Conservation (phyloP, 1,139 yeast species). For the Geotrichum citri-aurantii region DNA sequence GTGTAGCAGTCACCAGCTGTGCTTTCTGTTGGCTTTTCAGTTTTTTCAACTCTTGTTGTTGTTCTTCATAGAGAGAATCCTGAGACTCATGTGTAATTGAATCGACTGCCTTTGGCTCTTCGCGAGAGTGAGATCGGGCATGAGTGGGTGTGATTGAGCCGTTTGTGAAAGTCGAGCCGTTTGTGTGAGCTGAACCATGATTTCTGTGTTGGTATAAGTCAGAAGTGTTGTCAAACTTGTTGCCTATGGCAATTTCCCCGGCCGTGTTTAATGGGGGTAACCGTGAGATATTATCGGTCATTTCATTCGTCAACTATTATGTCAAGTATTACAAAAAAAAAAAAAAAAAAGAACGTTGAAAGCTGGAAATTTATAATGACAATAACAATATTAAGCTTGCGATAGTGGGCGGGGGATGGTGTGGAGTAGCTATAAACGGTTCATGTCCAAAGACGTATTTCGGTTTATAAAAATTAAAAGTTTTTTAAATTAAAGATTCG, state of each 20-base stretch:
- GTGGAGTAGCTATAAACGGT: neutral
- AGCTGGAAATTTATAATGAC: no score
- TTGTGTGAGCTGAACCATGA: neutral
- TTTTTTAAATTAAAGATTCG: no score
- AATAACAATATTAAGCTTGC: no score
- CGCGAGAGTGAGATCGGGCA: neutral
- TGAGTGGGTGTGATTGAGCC: neutral
- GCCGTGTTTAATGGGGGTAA: neutral
- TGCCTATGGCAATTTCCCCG: neutral
- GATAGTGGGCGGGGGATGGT: neutral
- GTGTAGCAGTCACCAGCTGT: neutral
- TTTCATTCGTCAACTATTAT: neutral
- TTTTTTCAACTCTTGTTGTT: conserved; percentile 9
- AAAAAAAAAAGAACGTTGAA: neutral
- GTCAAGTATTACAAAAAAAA: neutral
- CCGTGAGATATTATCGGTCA: neutral
- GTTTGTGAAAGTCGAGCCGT: neutral
- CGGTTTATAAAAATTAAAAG: no score
- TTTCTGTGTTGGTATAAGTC: neutral
- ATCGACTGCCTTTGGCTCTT: neutral
- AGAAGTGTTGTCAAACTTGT: neutral
- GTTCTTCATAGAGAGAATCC: neutral
- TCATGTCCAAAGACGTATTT: neutral
- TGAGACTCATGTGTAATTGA: conserved; percentile 2
- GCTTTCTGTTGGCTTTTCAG: conserved; percentile 6